These are phyloP conservation scores for Acanthamoeba healyi DNA, from an alignment of 208 protist species.

Conservation along the genomic window DNA sequence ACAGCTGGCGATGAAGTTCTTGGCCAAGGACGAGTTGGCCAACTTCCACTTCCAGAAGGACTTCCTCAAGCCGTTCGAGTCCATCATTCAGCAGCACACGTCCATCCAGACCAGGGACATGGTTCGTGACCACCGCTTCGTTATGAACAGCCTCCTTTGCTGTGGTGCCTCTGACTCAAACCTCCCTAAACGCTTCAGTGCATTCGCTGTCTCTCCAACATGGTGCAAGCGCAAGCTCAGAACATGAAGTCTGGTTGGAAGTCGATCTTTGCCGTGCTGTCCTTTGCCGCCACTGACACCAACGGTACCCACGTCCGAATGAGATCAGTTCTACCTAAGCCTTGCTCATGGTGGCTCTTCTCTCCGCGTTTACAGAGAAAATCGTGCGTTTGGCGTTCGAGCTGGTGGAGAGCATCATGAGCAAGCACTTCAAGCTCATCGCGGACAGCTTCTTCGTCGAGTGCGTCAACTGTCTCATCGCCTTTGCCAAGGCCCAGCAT, in stretches of 20 bases:
- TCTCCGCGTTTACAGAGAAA: conserved; percentile 18
- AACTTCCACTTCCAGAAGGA: conserved; percentile 95
- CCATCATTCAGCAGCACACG: conserved; percentile 87
- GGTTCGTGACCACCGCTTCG: neutral
- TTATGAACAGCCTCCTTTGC: too few species aligned
- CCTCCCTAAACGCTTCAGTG: conserved; percentile 20
- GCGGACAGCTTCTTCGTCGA: conserved; percentile 85
- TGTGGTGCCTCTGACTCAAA: neutral
- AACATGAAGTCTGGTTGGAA: conserved; percentile 94
- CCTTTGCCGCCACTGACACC: conserved; percentile 80
- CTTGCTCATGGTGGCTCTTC: neutral
- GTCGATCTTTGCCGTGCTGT: conserved; percentile 88
- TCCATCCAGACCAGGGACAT: conserved; percentile 88
- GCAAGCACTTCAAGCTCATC: conserved; percentile 74
- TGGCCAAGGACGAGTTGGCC: conserved; percentile 92
- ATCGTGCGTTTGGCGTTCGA: conserved; percentile 77
- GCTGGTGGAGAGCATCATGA: conserved; percentile 80
- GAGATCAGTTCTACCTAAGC: conserved; percentile 20
- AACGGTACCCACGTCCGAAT: conserved; percentile 36
- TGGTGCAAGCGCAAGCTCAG: conserved; percentile 83
- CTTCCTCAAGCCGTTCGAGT: conserved; percentile 94
- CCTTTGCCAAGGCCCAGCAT: conserved; percentile 83
- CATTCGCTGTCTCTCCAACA: conserved; percentile 87
- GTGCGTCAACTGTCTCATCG: conserved; percentile 84
- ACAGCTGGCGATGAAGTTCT: conserved; percentile 94